These are phyloP conservation scores for Monascus purpureus DNA, from an alignment of 495 filamentous ascomycete species.

Conservation along the genomic window DNA sequence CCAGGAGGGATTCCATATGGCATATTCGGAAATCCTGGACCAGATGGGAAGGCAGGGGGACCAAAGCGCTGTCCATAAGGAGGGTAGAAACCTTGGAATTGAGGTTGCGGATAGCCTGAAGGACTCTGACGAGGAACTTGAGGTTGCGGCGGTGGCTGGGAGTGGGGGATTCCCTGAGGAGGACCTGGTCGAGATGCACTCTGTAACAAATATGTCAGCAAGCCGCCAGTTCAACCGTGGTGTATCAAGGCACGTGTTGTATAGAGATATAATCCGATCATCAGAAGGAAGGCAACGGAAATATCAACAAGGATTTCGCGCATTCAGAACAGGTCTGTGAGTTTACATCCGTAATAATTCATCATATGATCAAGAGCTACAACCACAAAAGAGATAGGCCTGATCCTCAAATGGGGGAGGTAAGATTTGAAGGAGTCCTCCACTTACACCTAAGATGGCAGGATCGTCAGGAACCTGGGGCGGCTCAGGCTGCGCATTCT, in stretches of 20 bases:
- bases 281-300: constrained; percentile 99
- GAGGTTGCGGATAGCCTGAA: constrained; percentile 36
- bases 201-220: constrained; percentile 19
- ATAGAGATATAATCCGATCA: constrained; percentile 13
- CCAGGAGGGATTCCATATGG: constrained; percentile 53
- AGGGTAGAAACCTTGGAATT: constrained; percentile 33
- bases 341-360: constrained; percentile 75
- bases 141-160: constrained; percentile 25
- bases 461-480: constrained; percentile 85
- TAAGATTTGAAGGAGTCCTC: background rate
- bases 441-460: constrained; percentile 92
- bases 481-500: constrained; percentile 47
- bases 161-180: constrained; percentile 27
- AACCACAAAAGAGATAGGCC: constrained; percentile 3
- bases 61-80: constrained; percentile 43
- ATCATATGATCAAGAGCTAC: constrained; percentile 49
- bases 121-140: constrained; percentile 27
- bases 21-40: constrained; percentile 44
- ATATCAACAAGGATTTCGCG: constrained; percentile 90
- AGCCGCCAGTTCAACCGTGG: background rate
- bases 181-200: constrained; percentile 26
- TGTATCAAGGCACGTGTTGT: background rate
- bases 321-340: constrained; percentile 43
- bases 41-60: constrained; percentile 48
- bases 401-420: no score